Conservation (phyloP, 176 grass and related monocot species). For the Triticum dicoccoides region DNA sequence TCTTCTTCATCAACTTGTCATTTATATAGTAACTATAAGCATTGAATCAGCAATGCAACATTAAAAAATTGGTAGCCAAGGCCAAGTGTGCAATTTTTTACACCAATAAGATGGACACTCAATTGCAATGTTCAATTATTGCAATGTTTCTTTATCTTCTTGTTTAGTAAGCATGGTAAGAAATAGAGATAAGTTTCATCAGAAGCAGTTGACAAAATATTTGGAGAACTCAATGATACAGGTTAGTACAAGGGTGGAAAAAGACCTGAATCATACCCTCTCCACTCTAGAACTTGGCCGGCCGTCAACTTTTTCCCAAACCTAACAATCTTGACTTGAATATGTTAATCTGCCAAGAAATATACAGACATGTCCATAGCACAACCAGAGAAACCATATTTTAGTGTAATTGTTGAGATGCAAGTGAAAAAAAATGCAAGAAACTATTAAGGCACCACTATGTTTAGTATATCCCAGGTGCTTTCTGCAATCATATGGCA, state of each 20-base stretch:
- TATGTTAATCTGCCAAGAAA: too few relatives aligned
- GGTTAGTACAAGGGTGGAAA: background rate
- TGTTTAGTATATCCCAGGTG: too few relatives aligned
- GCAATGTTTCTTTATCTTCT: background rate
- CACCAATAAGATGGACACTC: background rate
- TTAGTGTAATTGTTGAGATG: too few relatives aligned
- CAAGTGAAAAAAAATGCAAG: too few relatives aligned
- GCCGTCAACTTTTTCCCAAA: too few relatives aligned
- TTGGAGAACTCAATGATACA: background rate
- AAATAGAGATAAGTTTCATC: background rate
- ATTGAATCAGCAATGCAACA: constrained; percentile 10
- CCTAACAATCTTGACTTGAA: too few relatives aligned
- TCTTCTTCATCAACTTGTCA: constrained; percentile 99
- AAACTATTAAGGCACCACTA: too few relatives aligned
- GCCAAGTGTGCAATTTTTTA: background rate
- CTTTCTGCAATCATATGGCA: too few relatives aligned
- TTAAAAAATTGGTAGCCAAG: background rate
- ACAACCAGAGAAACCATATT: too few relatives aligned
- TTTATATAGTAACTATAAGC: constrained; percentile 92
- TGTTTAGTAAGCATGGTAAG: background rate
- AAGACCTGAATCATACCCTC: background rate
- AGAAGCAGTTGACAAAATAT: background rate
- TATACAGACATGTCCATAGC: too few relatives aligned
- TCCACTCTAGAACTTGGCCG: too few relatives aligned
- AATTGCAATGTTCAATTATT: background rate